phyloP scores from a whole-genome alignment of 208 protist species.

The Wallacemonas sp. region DNA sequence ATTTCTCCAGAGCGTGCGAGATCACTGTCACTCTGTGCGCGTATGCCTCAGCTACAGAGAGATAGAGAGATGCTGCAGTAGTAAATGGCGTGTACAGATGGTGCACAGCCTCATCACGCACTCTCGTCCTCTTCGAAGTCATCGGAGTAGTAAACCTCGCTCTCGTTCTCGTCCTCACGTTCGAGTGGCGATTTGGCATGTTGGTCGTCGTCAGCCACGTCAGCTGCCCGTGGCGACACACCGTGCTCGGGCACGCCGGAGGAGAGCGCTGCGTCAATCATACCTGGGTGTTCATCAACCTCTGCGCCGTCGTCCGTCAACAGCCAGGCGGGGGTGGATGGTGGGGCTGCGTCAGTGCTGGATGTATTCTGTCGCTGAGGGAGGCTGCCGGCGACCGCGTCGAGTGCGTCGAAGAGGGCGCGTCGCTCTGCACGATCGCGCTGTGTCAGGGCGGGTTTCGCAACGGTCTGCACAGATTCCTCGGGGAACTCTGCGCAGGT shows the following conservation, averaged over 20 bases:
- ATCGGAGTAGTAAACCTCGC: constrained; percentile 37
- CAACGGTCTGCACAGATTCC: too few relatives aligned
- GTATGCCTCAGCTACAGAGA: too few relatives aligned
- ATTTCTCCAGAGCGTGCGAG: too few relatives aligned
- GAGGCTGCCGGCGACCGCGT: background rate
- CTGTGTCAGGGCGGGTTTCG: background rate
- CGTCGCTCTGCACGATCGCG: background rate
- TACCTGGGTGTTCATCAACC: background rate
- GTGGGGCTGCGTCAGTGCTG: background rate
- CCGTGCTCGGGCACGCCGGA: too few relatives aligned
- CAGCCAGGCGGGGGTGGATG: background rate
- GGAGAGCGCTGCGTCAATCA: too few relatives aligned
- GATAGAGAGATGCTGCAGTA: background rate
- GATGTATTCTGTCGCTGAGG: background rate
- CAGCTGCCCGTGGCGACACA: too few relatives aligned
- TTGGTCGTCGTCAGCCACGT: constrained; percentile 19
- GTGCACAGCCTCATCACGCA: background rate
- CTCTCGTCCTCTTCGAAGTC: constrained; percentile 47
- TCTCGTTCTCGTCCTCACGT: background rate
- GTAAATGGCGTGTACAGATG: background rate
- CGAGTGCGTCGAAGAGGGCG: constrained; percentile 6
- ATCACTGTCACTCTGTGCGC: too few relatives aligned
- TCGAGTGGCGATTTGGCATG: background rate
- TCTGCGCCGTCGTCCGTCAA: background rate
- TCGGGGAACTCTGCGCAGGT: background rate